These are phyloP conservation scores for Eryngium alpinum DNA, from an alignment of 140 eudicot genomes.

Conservation along the genomic window DNA sequence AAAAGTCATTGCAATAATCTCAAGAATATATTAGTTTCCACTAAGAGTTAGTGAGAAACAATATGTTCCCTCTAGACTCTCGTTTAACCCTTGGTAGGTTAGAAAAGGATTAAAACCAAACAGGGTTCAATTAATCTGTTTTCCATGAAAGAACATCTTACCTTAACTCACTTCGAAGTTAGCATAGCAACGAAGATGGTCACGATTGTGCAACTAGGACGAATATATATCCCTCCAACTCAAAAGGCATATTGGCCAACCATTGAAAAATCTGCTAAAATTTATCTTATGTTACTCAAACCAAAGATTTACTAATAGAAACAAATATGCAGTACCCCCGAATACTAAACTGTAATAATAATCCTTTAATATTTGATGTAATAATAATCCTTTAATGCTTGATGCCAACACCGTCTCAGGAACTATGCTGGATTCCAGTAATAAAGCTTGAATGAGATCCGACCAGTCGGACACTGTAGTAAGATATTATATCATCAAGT, in stretches of 20 bases:
- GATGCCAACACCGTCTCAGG: slow-evolving; percentile 86
- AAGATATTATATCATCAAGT: slow-evolving; percentile 3
- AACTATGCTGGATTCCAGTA: slow-evolving; percentile 99
- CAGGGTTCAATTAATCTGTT: not conserved
- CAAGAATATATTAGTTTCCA: not conserved
- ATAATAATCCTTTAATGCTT: slow-evolving; percentile 52
- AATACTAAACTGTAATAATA: slow-evolving; percentile 50
- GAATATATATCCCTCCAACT: slow-evolving; percentile 94
- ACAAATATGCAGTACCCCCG: slow-evolving; percentile 19
- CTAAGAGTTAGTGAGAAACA: not conserved
- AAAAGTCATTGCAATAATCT: not conserved
- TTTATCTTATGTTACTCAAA: slow-evolving; percentile 23
- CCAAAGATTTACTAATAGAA: slow-evolving; percentile 14
- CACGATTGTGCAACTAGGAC: slow-evolving; percentile 96
- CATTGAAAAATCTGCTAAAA: slow-evolving; percentile 75
- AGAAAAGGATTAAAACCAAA: not conserved
- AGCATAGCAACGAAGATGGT: slow-evolving; percentile 87
- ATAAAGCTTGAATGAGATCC: slow-evolving; percentile 93
- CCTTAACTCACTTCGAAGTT: slow-evolving; percentile 69
- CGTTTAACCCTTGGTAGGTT: not conserved
- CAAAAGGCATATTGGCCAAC: slow-evolving; percentile 97
- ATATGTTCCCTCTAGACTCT: not conserved
- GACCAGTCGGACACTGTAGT: slow-evolving; percentile 81
- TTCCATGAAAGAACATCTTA: slow-evolving; percentile 15
- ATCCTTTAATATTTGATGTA: slow-evolving; percentile 66